phyloP scores from a whole-genome alignment of 495 filamentous ascomycete genomes.

The Hyaloscypha hepaticicola region DNA sequence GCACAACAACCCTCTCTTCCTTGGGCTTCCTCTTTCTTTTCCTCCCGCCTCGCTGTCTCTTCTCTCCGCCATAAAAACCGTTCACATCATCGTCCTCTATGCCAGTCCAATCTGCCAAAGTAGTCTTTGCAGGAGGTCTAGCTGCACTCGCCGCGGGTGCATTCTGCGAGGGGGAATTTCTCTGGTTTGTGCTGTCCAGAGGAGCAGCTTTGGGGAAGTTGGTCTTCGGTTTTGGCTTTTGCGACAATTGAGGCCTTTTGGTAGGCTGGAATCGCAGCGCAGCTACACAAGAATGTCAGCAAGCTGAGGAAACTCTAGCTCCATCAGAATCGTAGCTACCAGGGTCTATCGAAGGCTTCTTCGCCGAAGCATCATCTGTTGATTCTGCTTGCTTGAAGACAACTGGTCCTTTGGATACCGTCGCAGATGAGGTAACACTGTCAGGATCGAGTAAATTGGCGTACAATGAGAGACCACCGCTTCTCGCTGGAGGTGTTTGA shows the following conservation, averaged over 20 bases:
- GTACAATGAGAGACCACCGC: conserved; percentile 51
- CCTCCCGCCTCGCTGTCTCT: conserved; percentile 72
- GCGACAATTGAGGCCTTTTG: conserved; percentile 69
- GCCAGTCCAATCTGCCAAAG: conserved; percentile 80
- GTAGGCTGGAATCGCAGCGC: conserved; percentile 88
- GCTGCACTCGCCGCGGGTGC: conserved; percentile 25
- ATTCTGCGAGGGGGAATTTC: conserved; percentile 19
- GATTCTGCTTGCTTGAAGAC: conserved; percentile 61
- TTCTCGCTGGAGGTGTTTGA: conserved; percentile 12
- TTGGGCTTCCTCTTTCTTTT: conserved; percentile 82
- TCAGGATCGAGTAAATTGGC: conserved; percentile 52
- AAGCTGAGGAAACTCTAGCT: conserved; percentile 32
- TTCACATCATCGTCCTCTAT: conserved; percentile 70
- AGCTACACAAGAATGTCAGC: conserved; percentile 54
- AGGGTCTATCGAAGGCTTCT: conserved; percentile 71
- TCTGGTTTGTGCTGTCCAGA: conserved; percentile 38
- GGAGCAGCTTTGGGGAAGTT: conserved; percentile 34
- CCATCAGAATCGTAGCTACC: conserved; percentile 52
- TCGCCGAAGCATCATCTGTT: conserved; percentile 55
- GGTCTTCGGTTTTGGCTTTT: conserved; percentile 68
- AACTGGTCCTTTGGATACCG: conserved; percentile 78
- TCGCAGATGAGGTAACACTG: conserved; percentile 46
- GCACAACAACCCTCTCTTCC: conserved; percentile 56
- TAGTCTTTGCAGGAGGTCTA: conserved; percentile 57
- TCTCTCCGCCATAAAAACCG: conserved; percentile 59